phyloP scores from a whole-genome alignment of 2,329 filamentous ascomycete species.

The Colletotrichum falcatum region DNA sequence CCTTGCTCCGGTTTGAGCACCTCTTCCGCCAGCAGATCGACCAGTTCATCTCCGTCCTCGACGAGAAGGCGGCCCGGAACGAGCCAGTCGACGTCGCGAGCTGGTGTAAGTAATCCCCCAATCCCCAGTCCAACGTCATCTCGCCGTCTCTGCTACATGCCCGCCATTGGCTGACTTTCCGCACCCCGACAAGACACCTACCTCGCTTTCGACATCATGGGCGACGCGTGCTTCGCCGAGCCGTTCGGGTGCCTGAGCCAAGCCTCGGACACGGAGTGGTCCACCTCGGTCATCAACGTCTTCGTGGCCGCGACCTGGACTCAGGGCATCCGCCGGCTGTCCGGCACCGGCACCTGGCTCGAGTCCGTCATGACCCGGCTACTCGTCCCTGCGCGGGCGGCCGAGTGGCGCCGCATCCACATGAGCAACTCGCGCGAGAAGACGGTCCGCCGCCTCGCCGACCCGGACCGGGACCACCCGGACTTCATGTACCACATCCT shows the following conservation, averaged over 20 bases:
- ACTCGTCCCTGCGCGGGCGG: neutral
- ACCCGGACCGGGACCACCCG: neutral
- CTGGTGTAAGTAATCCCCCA: neutral
- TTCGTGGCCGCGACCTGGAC: constrained; percentile 33
- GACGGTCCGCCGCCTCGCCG: constrained; percentile 1
- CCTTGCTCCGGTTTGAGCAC: constrained; percentile 48
- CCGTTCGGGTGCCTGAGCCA: constrained; percentile 44
- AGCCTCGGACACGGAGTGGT: constrained; percentile 37
- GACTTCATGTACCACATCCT: constrained; percentile 15
- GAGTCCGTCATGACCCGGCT: neutral
- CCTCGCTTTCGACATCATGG: constrained; percentile 48
- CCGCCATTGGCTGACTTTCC: neutral
- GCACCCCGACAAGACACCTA: constrained; percentile 27
- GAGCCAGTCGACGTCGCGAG: neutral
- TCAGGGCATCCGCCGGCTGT: neutral
- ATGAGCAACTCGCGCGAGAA: constrained; percentile 3
- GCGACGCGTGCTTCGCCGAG: constrained; percentile 46
- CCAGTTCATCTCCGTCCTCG: constrained; percentile 42
- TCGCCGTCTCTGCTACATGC: neutral
- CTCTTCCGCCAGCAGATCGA: constrained; percentile 46
- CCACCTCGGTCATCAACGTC: constrained; percentile 45
- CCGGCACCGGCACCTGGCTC: constrained; percentile 2
- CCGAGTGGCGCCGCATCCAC: neutral
- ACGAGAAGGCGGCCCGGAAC: constrained; percentile 11
- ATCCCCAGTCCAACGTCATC: no score